Conservation (phyloP, 164 flowering plant genomes). For the Liquidambar formosana region DNA sequence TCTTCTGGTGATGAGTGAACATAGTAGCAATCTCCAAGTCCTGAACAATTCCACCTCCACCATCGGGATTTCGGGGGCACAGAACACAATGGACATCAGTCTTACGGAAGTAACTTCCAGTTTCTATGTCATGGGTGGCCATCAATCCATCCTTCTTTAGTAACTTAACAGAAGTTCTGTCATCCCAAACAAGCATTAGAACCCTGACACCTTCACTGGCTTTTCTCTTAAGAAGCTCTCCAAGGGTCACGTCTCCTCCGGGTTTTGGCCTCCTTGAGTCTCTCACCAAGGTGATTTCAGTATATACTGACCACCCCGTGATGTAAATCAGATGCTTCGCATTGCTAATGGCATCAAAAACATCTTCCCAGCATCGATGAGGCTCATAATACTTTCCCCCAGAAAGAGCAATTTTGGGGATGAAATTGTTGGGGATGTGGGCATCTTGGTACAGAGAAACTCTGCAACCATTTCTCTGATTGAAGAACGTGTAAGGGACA, state of each 20-base stretch:
- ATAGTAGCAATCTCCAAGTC: slow-evolving; percentile 58
- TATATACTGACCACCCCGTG: slow-evolving; percentile 79
- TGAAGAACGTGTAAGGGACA: slow-evolving; percentile 71
- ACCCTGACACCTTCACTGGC: slow-evolving; percentile 85
- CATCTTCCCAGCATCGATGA: slow-evolving; percentile 76
- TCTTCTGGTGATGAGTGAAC: slow-evolving; percentile 89
- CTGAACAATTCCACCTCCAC: slow-evolving; percentile 58
- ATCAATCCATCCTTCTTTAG: slow-evolving; percentile 70
- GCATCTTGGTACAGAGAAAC: slow-evolving; percentile 79
- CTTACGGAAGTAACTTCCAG: slow-evolving; percentile 44
- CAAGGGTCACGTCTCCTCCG: slow-evolving; percentile 60
- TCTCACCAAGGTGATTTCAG: slow-evolving; percentile 61
- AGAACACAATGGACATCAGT: slow-evolving; percentile 64
- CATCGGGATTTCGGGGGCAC: slow-evolving; percentile 78
- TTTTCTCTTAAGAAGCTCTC: slow-evolving; percentile 72
- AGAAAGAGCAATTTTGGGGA: slow-evolving; percentile 56
- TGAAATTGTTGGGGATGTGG: slow-evolving; percentile 57
- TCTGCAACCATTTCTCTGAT: slow-evolving; percentile 58
- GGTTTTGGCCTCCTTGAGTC: slow-evolving; percentile 57
- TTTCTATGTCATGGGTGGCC: slow-evolving; percentile 84
- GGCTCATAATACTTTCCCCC: slow-evolving; percentile 59
- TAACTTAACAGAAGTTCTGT: slow-evolving; percentile 58
- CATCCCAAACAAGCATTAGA: slow-evolving; percentile 88
- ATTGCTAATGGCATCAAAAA: slow-evolving; percentile 68
- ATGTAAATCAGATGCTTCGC: slow-evolving; percentile 77